A percentile compares a stretch with the other conserved stretches of the same genome.
Evolutionary conservation across 163 green algal genomes (phyloP).

Genomic region (Chlorella variabilis): DNA sequence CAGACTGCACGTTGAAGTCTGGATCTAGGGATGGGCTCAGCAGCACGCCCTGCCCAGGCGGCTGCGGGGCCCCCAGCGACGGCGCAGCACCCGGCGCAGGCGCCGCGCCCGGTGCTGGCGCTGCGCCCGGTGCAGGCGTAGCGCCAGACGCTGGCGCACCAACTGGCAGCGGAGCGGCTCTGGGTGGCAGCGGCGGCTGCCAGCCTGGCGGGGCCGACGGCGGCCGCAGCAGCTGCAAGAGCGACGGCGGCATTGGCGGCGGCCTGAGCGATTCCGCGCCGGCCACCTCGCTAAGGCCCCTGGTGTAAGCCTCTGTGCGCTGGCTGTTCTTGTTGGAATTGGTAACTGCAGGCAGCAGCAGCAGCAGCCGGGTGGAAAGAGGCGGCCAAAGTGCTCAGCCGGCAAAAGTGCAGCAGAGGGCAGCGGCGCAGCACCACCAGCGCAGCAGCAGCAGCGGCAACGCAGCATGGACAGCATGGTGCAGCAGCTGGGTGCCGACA

Average conservation of each 20-base stretch:
- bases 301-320: background rate
- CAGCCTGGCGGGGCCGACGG: no score
- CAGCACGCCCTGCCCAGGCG: background rate
- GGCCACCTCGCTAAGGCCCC: background rate
- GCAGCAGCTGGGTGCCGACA: background rate
- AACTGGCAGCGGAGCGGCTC: no score
- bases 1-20: no score
- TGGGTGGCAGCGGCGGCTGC: no score
- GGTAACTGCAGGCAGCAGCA: background rate
- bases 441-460: background rate
- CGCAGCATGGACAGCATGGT: background rate
- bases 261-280: background rate
- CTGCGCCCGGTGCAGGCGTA: background rate
- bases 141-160: no score
- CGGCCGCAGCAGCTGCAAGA: background rate
- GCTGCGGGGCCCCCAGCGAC: background rate
- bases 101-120: no score
- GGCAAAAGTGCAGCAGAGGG: no score
- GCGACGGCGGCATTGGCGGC: background rate
- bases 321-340: background rate
- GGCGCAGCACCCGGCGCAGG: no score
- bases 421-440: no score
- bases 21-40: no score
- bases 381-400: no score
- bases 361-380: no score